These are phyloP conservation scores for Rubroshorea leprosula DNA, from an alignment of 345 rosid species.

Conservation along the genomic window DNA sequence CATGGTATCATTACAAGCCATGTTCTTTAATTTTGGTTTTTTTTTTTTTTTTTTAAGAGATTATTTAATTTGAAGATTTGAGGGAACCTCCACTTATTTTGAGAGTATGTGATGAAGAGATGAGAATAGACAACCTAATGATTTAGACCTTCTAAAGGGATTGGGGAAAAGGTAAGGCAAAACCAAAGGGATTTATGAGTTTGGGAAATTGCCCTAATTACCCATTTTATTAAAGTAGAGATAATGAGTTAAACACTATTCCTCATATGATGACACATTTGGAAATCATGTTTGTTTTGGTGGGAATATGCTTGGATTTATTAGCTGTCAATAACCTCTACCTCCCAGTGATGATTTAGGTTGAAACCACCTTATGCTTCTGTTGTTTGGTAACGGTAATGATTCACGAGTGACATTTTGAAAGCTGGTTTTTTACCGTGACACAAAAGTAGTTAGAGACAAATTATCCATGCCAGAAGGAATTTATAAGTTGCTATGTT, in stretches of 20 bases:
- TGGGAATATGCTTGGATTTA: neutral
- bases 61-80: slow-evolving; percentile 25
- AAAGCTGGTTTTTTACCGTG: no score
- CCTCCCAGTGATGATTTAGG: no score
- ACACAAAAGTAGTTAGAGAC: no score
- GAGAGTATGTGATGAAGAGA: slow-evolving; percentile 22
- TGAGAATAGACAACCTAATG: slow-evolving; percentile 32
- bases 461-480: no score
- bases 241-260: neutral
- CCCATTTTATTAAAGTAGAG: neutral
- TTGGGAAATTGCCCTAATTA: neutral
- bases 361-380: no score
- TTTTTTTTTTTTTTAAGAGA: slow-evolving; percentile 17
- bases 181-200: neutral
- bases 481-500: no score
- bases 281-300: neutral
- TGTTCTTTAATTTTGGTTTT: slow-evolving; percentile 31
- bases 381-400: no score
- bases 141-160: slow-evolving; percentile 42
- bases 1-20: slow-evolving; percentile 38
- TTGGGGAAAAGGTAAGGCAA: neutral
- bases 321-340: neutral
- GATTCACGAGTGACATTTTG: no score
- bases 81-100: slow-evolving; percentile 12
- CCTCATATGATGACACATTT: neutral